A percentile compares a stretch with the other conserved stretches of the same genome.
Conservation (phyloP, 2,329 filamentous ascomycete genomes). For the Anisogramma anomala region DNA sequence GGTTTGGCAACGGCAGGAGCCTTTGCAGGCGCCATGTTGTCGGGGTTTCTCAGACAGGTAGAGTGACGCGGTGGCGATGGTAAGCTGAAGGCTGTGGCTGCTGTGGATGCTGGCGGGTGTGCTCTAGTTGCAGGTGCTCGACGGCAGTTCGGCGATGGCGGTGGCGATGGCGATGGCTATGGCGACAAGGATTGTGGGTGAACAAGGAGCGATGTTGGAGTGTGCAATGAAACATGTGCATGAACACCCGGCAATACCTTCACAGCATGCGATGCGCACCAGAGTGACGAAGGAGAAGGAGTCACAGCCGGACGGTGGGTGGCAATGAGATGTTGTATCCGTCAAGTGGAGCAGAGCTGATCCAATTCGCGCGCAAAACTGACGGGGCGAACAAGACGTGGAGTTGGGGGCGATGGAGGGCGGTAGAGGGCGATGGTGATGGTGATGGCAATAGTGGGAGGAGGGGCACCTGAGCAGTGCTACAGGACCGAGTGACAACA, state of each 20-base stretch:
- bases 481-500: too few species aligned
- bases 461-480: too few species aligned
- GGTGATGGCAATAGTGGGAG: too few species aligned
- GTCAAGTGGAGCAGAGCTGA: not conserved
- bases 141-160: not conserved
- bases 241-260: not conserved
- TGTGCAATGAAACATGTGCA: not conserved
- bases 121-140: not conserved
- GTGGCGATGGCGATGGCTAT: constrained; percentile 3
- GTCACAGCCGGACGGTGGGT: not conserved
- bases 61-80: not conserved
- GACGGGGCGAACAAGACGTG: not conserved
- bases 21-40: constrained; percentile 12
- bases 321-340: not conserved
- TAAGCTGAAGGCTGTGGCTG: constrained; percentile 3
- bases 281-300: not conserved
- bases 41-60: not conserved
- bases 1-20: constrained; percentile 1
- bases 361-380: not conserved
- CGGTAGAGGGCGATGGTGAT: not conserved
- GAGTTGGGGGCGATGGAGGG: not conserved
- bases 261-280: not conserved
- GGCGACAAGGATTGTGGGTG: not conserved
- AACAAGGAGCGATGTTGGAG: constrained; percentile 7
- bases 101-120: constrained; percentile 4